Evolutionary conservation across 1,139 yeast genomes (phyloP).

Genomic region (Tardiomyces depauwii): DNA sequence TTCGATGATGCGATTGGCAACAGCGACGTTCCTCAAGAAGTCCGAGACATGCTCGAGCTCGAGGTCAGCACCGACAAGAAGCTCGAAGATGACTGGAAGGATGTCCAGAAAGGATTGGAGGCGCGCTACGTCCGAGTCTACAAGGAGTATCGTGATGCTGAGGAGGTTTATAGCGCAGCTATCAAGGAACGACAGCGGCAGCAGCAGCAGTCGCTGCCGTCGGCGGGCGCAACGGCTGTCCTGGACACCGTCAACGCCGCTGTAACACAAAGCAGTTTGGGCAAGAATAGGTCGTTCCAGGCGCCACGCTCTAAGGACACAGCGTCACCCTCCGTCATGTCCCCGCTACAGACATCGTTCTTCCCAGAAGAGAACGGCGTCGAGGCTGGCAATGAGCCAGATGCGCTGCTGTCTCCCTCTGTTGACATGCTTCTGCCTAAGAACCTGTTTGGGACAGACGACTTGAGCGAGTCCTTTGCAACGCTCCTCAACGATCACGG

Average conservation of each 20-base stretch:
- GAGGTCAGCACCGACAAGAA: conserved; percentile 16
- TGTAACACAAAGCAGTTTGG: conserved; percentile 7
- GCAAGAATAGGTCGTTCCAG: background rate
- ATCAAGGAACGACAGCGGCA: conserved; percentile 6
- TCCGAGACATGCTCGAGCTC: conserved; percentile 10
- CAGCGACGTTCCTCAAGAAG: conserved; percentile 13
- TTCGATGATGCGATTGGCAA: conserved; percentile 12
- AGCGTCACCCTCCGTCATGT: background rate
- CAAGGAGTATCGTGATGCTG: conserved; percentile 21
- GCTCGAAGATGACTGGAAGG: conserved; percentile 23
- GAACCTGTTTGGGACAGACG: conserved; percentile 22
- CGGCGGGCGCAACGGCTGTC: conserved; percentile 5
- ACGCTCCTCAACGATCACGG: conserved; percentile 8
- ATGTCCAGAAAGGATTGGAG: conserved; percentile 24
- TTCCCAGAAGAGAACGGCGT: background rate
- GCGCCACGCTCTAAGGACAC: conserved; percentile 1
- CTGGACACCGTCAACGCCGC: conserved; percentile 10
- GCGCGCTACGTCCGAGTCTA: conserved; percentile 23
- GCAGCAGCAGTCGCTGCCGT: conserved; percentile 5
- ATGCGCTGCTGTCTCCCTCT: conserved; percentile 11
- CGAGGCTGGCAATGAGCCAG: background rate
- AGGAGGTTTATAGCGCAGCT: conserved; percentile 12
- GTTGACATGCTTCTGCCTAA: conserved; percentile 22
- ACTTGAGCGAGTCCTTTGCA: conserved; percentile 16
- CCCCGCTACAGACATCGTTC: background rate